Base-by-base conservation (phyloP, 345 rosid species). In the Eucalyptus melliodora region DNA sequence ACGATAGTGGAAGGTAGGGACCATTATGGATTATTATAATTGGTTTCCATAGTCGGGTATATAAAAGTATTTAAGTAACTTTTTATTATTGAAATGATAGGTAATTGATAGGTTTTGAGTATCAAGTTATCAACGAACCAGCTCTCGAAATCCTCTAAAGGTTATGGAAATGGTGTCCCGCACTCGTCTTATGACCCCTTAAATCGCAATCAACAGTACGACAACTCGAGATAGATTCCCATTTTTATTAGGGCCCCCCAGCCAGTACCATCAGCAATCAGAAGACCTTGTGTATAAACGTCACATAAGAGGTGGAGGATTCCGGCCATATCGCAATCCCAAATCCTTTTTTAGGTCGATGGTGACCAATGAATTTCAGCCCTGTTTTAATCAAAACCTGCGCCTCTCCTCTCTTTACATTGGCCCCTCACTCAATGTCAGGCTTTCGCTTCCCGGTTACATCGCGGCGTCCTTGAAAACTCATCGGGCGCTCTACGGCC, bases 171-270 rank as follows among this genome's bases (percentile, higher is more conserved):
- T 21, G 8, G 45, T 37, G 24, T 72, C 26, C 15, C 2, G 23
- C 12, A 16, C 27, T 72, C 16, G 7, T 21, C 15, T 72, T 11
- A 19, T 37, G 2, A 11, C 19, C 47, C 5, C 15, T 12, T 6
- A 6, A 37, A 40, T 40, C 83, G 5, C 16, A 21, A 4, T 40
- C 15, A 0, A 30, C 3, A 0, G 2, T 17, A 6, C 1, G 44
- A 17, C 13, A 21, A 16, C 44, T 69, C 24, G 8, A 69, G 81
- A 69, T 69, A 10, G 44, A 34, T 69, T 40, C 23, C 5, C 13
- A 69, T 17, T 37, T 77, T 77, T 17, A 40, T 77, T 77, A 11
- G 47, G 27, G 5, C 83, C 59, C 19, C 59, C 47, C 8, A 2
- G 27, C 83, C 47, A 72, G 42, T 37, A 3, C 30, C 47, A 9